phyloP scores from a whole-genome alignment of 371 early-diverging fungal species.

The Mortierella sp. region DNA sequence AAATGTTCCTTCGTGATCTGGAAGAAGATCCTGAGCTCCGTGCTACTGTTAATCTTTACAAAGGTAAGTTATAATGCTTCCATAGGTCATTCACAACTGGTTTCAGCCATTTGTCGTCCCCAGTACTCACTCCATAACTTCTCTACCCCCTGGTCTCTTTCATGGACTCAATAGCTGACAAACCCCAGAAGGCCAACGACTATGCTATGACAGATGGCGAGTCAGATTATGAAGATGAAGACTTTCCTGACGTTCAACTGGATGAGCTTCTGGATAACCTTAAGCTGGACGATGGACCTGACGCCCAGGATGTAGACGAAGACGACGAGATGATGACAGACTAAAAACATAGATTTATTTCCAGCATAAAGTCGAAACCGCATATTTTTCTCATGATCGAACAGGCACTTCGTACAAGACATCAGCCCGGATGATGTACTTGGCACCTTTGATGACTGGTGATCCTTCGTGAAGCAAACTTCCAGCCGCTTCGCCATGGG shows the following conservation, averaged over 20 bases:
- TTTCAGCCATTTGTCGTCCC: no score
- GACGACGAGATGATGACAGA: slow-evolving; percentile 51
- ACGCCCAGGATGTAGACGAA: slow-evolving; percentile 46
- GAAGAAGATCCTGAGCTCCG: slow-evolving; percentile 97
- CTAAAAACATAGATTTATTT: slow-evolving; percentile 1
- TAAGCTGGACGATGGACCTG: slow-evolving; percentile 70
- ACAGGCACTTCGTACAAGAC: slow-evolving; percentile 60
- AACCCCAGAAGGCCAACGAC: slow-evolving; percentile 34
- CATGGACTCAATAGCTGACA: slow-evolving; percentile 22
- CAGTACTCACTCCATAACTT: background rate
- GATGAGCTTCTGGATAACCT: slow-evolving; percentile 94
- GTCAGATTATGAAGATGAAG: slow-evolving; percentile 72
- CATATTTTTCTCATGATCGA: slow-evolving; percentile 19
- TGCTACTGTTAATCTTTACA: slow-evolving; percentile 92
- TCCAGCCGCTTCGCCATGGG: slow-evolving; percentile 65
- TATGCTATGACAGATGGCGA: slow-evolving; percentile 57
- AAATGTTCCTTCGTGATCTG: slow-evolving; percentile 92
- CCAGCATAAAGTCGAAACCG: background rate
- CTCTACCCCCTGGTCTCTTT: background rate
- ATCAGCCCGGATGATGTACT: slow-evolving; percentile 68
- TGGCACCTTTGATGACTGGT: slow-evolving; percentile 60
- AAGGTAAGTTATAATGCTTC: slow-evolving; percentile 56
- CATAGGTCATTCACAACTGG: no score
- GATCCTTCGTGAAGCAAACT: slow-evolving; percentile 66
- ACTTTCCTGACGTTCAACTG: slow-evolving; percentile 90